phyloP scores from a whole-genome alignment of 1,139 yeast species.

The Yamadazyma mexicana region DNA sequence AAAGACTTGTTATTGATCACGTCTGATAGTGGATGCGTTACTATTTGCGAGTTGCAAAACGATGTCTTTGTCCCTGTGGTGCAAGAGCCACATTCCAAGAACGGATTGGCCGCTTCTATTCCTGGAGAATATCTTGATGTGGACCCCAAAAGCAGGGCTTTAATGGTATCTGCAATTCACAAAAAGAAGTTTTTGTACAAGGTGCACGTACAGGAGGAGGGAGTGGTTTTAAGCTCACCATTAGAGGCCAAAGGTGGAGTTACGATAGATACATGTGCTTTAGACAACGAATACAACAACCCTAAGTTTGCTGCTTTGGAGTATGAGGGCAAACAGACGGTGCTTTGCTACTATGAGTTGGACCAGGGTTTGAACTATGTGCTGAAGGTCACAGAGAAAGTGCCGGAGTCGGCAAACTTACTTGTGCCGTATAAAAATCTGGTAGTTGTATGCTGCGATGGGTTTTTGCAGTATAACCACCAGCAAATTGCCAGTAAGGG shows the following conservation, averaged over 20 bases:
- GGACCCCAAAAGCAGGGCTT: constrained; percentile 74
- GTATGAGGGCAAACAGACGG: constrained; percentile 42
- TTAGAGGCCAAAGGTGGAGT: constrained; percentile 59
- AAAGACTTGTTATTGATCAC: constrained; percentile 66
- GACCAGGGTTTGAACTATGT: constrained; percentile 86
- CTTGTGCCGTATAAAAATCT: constrained; percentile 35
- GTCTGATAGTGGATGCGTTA: constrained; percentile 78
- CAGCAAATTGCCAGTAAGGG: constrained; percentile 16
- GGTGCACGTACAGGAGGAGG: constrained; percentile 31
- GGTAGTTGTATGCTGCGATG: constrained; percentile 41
- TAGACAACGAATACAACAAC: constrained; percentile 78
- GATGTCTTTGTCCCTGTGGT: constrained; percentile 48
- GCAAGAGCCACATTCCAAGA: constrained; percentile 71
- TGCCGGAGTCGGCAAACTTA: constrained; percentile 32
- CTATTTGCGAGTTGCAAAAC: constrained; percentile 52
- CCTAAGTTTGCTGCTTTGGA: constrained; percentile 85
- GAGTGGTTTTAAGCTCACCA: constrained; percentile 64
- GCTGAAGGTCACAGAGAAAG: constrained; percentile 41
- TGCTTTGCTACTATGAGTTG: constrained; percentile 68
- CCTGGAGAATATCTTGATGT: constrained; percentile 78
- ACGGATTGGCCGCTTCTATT: constrained; percentile 70
- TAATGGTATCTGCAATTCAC: constrained; percentile 72
- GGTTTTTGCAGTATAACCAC: constrained; percentile 28
- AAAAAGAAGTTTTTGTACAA: constrained; percentile 64
- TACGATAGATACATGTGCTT: constrained; percentile 54